Base-by-base conservation (phyloP, 768 basidiomycete genomes). In the Neoboletus subvelutipes region DNA sequence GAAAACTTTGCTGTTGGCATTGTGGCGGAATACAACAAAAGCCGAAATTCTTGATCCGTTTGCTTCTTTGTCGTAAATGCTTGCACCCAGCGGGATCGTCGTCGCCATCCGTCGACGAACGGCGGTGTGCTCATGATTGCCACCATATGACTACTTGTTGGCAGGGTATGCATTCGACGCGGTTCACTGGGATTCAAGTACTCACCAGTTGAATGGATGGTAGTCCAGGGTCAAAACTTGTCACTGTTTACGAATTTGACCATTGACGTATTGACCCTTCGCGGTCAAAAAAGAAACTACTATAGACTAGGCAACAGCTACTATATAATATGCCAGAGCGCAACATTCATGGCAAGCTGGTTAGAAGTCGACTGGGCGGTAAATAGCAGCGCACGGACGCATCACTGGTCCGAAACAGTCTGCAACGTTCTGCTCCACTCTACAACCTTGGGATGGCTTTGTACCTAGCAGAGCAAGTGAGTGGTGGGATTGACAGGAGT, bases 361-460 rank as follows among this genome's bases (percentile, higher is more conserved):
- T 15, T 36, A 39, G 4, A 45, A 17, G 28, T 39, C 10, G 34
- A 52, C 40, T 26, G 24, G 6, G 37, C 1, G 31, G 22, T 31
- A 26, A 40, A 48, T 31, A 31, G 17, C 5, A 42, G 29, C 7
- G 8, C 31, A 46, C n/a, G 18, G 26, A 28, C 10, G 11, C 24
- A 17, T 68, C 49, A 70, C 18, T 50, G 49, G 15, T 54, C 54
- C 18, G 54, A 65, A 46, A 88, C 68, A 2, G 78, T 80, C 63
- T 84, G 80, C 53, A 92, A 72, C 3, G 86, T 87, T 67, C 79
- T 79, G 65, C 85, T 89, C 90, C 90, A 92, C 54, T 77, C 70
- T 10, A 81, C 75, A 11, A 92, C 90, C 66, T 83, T 90, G 24
- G 84, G 83, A 69, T 91, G 88, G 1, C 84, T 87, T 58, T 77